These are phyloP conservation scores for Fragilaria radians DNA, from an alignment of 108 stramenopile species.

Conservation along the genomic window DNA sequence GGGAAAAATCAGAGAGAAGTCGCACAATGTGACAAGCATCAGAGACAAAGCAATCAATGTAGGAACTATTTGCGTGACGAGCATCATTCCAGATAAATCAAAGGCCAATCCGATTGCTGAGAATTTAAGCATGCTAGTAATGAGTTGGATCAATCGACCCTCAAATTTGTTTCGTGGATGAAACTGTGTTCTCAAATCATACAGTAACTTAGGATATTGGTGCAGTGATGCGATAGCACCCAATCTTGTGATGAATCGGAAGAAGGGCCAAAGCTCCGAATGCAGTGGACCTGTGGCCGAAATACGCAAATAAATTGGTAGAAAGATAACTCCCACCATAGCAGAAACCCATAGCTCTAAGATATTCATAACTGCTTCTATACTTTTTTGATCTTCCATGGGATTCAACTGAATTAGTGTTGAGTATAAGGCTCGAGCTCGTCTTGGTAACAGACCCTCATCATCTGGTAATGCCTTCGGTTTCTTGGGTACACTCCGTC, in stretches of 20 bases:
- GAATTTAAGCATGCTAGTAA: neutral
- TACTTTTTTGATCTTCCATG: conserved; percentile 5
- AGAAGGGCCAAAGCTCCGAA: conserved; percentile 11
- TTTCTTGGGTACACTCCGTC: neutral
- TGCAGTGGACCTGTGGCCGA: neutral
- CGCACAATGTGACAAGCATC: neutral
- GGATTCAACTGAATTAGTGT: neutral
- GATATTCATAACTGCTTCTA: conserved; percentile 40
- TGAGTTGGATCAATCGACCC: neutral
- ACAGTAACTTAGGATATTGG: conserved; percentile 50
- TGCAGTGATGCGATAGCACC: conserved; percentile 50
- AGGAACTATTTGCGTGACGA: neutral
- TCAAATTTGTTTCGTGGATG: neutral
- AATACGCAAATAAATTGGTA: conserved; percentile 8
- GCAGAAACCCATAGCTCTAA: conserved; percentile 61
- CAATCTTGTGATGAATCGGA: conserved; percentile 38
- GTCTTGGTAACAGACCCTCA: neutral
- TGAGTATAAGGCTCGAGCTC: conserved; percentile 1
- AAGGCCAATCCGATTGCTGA: neutral
- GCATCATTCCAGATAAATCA: neutral
- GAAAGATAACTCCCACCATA: conserved; percentile 20
- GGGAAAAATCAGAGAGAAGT: too few relatives aligned
- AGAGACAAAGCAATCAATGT: neutral
- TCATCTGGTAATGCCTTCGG: neutral
- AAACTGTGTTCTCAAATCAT: conserved; percentile 11